A percentile compares a stretch with the other conserved stretches of the same genome.
Conservation (phyloP, 2,329 filamentous ascomycete genomes). For the Paecilomyces dactylethromorphus region DNA sequence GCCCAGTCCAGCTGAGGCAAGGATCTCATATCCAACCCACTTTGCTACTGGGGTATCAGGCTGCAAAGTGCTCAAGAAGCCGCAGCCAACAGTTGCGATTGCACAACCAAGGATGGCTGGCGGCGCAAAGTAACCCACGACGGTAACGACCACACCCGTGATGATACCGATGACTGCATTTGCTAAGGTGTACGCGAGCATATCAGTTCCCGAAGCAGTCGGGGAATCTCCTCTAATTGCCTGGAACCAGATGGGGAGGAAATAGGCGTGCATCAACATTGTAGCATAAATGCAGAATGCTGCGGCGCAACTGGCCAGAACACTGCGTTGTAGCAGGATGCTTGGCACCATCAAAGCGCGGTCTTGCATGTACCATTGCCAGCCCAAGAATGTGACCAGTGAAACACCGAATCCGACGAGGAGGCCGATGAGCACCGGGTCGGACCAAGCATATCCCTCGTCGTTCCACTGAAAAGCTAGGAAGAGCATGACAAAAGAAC, state of each 20-base stretch:
- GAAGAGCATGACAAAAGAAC: conserved; percentile 7
- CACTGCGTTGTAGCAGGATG: conserved; percentile 12
- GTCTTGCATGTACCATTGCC: conserved; percentile 15
- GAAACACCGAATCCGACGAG: conserved; percentile 23
- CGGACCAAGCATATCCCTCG: conserved; percentile 21
- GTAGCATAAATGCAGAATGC: conserved; percentile 13
- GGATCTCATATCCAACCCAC: conserved; percentile 21
- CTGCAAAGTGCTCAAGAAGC: conserved; percentile 16
- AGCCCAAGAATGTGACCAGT: conserved; percentile 23
- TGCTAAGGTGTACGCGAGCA: conserved; percentile 3
- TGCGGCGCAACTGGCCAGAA: conserved; percentile 7
- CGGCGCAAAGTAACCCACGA: conserved; percentile 17
- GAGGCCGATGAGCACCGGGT: conserved; percentile 25
- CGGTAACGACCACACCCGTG: conserved; percentile 11
- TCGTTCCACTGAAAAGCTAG: conserved; percentile 10
- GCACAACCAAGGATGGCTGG: conserved; percentile 15
- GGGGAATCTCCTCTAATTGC: conserved; percentile 13
- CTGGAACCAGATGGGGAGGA: conserved; percentile 21
- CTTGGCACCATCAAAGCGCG: conserved; percentile 14
- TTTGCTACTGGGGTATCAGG: conserved; percentile 7
- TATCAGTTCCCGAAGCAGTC: conserved; percentile 5
- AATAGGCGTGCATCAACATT: conserved; percentile 16
- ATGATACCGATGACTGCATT: conserved; percentile 9
- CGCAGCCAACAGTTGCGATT: conserved; percentile 16
- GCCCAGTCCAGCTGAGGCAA: conserved; percentile 17